phyloP scores from a whole-genome alignment of 2,329 filamentous ascomycete genomes.

The Pseudogymnoascus sp. region DNA sequence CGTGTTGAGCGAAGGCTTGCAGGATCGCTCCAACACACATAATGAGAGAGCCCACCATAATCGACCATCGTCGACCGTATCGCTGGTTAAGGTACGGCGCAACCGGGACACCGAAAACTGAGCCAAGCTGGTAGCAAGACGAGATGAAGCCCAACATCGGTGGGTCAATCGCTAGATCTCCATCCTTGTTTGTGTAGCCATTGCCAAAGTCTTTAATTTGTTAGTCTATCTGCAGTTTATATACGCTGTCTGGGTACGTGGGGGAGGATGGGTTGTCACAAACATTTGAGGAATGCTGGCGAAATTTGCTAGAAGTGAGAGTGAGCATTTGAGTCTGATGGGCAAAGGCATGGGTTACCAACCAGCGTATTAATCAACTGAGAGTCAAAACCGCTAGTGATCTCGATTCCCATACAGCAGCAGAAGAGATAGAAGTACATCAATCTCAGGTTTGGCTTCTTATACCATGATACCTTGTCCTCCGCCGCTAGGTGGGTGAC shows the following conservation, averaged over 20 bases:
- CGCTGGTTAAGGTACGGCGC: constrained; percentile 44
- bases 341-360: constrained; percentile 25
- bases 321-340: neutral
- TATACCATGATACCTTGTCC: constrained; percentile 34
- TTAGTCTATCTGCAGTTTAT: neutral
- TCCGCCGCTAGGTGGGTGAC: constrained; percentile 34
- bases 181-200: neutral
- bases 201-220: neutral
- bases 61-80: constrained; percentile 44
- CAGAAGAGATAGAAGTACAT: constrained; percentile 37
- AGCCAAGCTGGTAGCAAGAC: constrained; percentile 48
- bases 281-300: neutral
- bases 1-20: constrained; percentile 40
- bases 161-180: neutral
- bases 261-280: neutral
- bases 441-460: constrained; percentile 32
- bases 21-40: constrained; percentile 49
- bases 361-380: constrained; percentile 39
- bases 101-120: constrained; percentile 46
- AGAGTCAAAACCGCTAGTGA: constrained; percentile 47
- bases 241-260: neutral
- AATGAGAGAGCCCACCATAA: constrained; percentile 46
- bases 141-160: constrained; percentile 40
- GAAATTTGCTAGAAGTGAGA: neutral
- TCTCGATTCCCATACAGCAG: constrained; percentile 46